Base-by-base conservation (phyloP, 345 rosid genomes). In the Populus euphratica region DNA sequence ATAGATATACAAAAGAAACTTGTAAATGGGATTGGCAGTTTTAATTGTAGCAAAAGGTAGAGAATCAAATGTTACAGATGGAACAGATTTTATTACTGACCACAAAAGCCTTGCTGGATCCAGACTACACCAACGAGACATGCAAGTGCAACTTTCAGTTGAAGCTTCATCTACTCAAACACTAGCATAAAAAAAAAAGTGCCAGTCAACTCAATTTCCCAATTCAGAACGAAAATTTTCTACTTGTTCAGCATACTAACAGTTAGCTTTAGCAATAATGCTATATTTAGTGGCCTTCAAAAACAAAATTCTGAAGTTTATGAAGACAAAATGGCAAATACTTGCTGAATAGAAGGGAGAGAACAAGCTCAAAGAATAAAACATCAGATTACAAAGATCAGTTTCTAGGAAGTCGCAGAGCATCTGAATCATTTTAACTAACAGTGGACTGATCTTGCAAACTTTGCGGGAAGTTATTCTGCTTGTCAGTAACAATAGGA, bases 51-150 rank as follows among this genome's bases (percentile, higher is more conserved):
- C 18, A 25, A 21, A 27, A 8, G n/a, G 12, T 50, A 59, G 68
- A 76, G 41, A 68, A 14, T 41, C 11, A 31, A 36, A 76, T 36
- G 11, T 5, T 50, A 69, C 1, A 71, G 62, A 75, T 43, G 31
- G 50, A 47, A 80, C 10, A 66, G 66, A 67, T 68, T 14, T 65
- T 73, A 77, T 80, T 77, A 88, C 91, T 87, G 69, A 96, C 99
- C 96, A 73, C 92, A 88, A 81, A 86, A 77, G 81, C 90, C 85
- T 78, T 63, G 92, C 74, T 81, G 92, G 81, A 92, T 47, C 80
- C 86, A 80, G 81, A 88, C 81, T 77, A 93, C 77, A 74, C 85
- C 29, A 73, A 85, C 29, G 63, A 91, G 80, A 84, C 79, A 82
- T 66, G 79, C 72, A 79, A 96, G 78, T 25, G 76, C 78, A 17